Base-by-base conservation (phyloP, 106 monocot genomes). In the Apostasia ramifera region DNA sequence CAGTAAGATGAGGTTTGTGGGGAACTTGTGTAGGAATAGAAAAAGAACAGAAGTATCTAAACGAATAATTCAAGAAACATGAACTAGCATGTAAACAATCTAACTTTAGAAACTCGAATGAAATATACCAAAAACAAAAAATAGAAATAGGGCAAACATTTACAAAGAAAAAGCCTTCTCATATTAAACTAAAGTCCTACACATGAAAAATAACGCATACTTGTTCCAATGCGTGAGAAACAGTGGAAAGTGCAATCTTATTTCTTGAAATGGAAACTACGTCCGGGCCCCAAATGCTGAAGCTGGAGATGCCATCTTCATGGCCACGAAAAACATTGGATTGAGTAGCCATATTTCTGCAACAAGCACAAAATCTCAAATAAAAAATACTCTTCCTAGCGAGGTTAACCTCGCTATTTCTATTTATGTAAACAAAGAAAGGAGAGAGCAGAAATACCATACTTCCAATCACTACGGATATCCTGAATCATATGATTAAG, bases 191-290 rank as follows among this genome's bases (percentile, higher is more conserved):
- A 44, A 26, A 26, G 26, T 26, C 26, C 26, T 26, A 26, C 26
- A 26, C 26, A 26, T 26, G 53, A 57, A 39, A 44, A 48, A 66
- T 15, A 61, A 51, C 15, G 42, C 83, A 55, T 81, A 93, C 92
- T 57, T 85, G 75, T 8, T 61, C 63, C 59, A 59, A 70, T 43
- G 74, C 62, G 44, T 75, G 72, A 47, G 90, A 85, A 71, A 98
- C 83, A 48, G 93, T 88, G 9, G 90, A 83, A 15, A 98, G 66
- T 46, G 87, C 89, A 58, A 98, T 93, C 71, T 98, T 98, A 62
- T 80, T 85, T 78, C 83, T 78, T 9, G 98, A 92, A 72, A 98
- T 59, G 38, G 98, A 98, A 53, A 93, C 85, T 39, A 98, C 81
- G 74, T 98, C 85, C 66, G 85, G 87, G 57, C 87, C 90, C 98